Evolutionary conservation across 192 early-diverging fungal genomes (phyloP), one percentile per base, ranked within the genome.

Genomic region (Paraglomus occultum): DNA sequence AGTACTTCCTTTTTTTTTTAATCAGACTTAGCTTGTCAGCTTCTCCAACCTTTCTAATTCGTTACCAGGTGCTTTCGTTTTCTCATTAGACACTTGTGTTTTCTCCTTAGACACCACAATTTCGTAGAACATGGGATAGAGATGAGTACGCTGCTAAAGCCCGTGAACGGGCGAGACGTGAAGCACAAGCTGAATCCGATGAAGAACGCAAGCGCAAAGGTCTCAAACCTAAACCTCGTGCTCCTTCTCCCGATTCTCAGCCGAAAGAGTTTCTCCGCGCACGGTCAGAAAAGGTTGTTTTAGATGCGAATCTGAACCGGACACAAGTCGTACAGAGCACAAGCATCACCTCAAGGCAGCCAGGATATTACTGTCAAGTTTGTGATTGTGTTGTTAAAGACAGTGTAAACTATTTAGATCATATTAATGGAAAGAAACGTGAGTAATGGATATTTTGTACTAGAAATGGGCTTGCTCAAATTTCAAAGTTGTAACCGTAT

Each of bases 311-410:
- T 67, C 77, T 96, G 8, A 92, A 92, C 70, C 95, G 93, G 71
- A 90, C 87, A 1, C 87, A 91, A 67, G 85, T 97, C 15, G 91
- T 96, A 3, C 83, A 90, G 59, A 75, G 78, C 5, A 76, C 76
- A 3, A 75, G 74, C 39, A 61, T 70, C 51, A 82, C 80, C 1
- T 71, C 84, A 46, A 83, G 84, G 54, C 90, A 92, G 72, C 92
- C 96, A 5, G 96, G 96, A 17, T 98, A 92, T 74, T 94, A 92
- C 68, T 98, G 96, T 77, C 87, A 91, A 73, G 81, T 84, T 2
- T 97, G 96, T 69, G 92, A 96, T 64, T 86, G 88, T 60, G 88
- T 88, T 5, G 83, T 94, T 60, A 95, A 95, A 69, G 96, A 98
- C 80, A 95, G 90, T 70, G 80, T 90, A 49, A 91, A 85, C 51